These are phyloP conservation scores for Xylaria acuta DNA, from an alignment of 495 filamentous ascomycete species.

Conservation along the genomic window DNA sequence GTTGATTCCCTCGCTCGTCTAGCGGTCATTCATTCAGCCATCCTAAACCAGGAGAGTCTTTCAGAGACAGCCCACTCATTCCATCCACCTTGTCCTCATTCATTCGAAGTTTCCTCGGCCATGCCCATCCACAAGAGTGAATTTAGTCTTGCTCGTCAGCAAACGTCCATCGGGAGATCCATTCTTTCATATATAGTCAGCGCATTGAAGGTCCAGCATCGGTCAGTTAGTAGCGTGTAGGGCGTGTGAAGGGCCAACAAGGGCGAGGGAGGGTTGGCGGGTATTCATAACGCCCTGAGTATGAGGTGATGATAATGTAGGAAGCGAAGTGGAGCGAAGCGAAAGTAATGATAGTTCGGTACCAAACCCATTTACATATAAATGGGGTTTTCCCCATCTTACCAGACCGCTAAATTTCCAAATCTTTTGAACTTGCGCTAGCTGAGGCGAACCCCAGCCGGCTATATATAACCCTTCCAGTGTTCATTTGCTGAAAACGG, in stretches of 20 bases:
- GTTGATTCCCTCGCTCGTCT: neutral
- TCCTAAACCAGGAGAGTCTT: neutral
- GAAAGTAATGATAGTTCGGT: constrained; percentile 10
- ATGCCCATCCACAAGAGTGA: neutral
- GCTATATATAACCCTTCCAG: neutral
- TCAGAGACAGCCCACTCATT: constrained; percentile 14
- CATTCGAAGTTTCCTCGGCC: neutral
- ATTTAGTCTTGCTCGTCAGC: neutral
- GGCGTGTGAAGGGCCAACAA: neutral
- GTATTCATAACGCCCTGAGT: constrained; percentile 5
- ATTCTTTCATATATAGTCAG: neutral
- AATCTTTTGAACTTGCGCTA: neutral
- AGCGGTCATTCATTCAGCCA: neutral
- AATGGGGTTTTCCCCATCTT: neutral
- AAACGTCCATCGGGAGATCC: neutral
- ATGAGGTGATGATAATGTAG: neutral
- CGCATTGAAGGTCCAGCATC: constrained; percentile 2
- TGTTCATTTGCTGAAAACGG: constrained; percentile 13
- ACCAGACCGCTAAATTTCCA: neutral
- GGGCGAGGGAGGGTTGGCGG: neutral
- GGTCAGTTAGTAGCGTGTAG: neutral
- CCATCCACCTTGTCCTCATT: neutral
- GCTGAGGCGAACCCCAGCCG: neutral
- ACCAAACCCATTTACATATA: neutral
- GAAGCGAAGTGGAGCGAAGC: neutral